Evolutionary conservation across 2,329 filamentous ascomycete genomes (phyloP).

Genomic region (Colletotrichum sp.): DNA sequence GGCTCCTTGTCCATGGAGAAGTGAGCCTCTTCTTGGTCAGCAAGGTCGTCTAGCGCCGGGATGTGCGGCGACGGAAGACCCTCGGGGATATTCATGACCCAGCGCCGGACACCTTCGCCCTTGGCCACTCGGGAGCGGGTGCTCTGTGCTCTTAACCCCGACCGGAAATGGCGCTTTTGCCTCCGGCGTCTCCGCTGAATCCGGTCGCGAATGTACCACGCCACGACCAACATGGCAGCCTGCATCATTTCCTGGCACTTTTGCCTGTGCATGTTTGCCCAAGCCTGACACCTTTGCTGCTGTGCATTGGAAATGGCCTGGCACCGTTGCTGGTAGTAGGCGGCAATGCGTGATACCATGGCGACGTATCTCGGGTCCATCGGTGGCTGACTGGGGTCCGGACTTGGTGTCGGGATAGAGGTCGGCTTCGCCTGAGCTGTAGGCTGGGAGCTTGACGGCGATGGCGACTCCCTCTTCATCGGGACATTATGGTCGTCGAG

Average conservation of each 20-base stretch:
- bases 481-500: conserved; percentile 1
- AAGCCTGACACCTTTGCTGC: conserved; percentile 52
- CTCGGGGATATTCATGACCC: conserved; percentile 46
- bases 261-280: conserved; percentile 50
- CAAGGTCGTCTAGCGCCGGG: conserved; percentile 26
- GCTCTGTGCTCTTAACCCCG: conserved; percentile 39
- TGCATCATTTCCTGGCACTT: conserved; percentile 54
- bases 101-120: conserved; percentile 45
- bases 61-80: conserved; percentile 34
- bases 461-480: conserved; percentile 8
- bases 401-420: not conserved
- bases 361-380: conserved; percentile 48
- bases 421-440: conserved; percentile 3
- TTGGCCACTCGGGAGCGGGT: conserved; percentile 38
- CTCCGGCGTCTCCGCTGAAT: conserved; percentile 46
- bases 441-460: not conserved
- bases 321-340: conserved; percentile 53
- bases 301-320: conserved; percentile 51
- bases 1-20: conserved; percentile 46
- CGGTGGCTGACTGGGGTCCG: conserved; percentile 2
- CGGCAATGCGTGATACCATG: conserved; percentile 51
- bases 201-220: conserved; percentile 54
- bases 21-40: conserved; percentile 42
- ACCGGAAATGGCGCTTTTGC: conserved; percentile 45
- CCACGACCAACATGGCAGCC: conserved; percentile 53